These are phyloP conservation scores for Clonostachys sp. DNA, from an alignment of 2,329 filamentous ascomycete genomes.

Conservation along the genomic window DNA sequence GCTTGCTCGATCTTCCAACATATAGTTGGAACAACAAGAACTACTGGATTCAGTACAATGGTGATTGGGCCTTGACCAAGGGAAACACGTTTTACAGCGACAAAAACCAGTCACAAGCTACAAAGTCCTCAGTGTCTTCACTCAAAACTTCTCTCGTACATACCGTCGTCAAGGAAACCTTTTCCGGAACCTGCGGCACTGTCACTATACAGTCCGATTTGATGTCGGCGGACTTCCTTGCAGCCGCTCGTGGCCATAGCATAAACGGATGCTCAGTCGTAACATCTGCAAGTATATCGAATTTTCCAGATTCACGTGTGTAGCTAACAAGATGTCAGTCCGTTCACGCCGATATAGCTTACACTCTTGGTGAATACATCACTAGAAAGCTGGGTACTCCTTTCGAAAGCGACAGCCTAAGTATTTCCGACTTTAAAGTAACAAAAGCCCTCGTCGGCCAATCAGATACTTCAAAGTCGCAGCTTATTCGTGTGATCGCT, in stretches of 20 bases:
- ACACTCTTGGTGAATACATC: slow-evolving; percentile 55
- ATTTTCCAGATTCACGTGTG: too few species aligned
- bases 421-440: neutral
- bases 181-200: slow-evolving; percentile 50
- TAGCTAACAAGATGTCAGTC: slow-evolving; percentile 14
- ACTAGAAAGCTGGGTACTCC: slow-evolving; percentile 1
- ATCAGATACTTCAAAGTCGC: slow-evolving; percentile 8
- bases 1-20: slow-evolving; percentile 57
- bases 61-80: slow-evolving; percentile 68
- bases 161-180: slow-evolving; percentile 55
- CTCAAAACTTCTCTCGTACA: slow-evolving; percentile 41
- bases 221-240: neutral
- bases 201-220: slow-evolving; percentile 8
- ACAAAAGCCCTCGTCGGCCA: neutral
- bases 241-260: slow-evolving; percentile 50
- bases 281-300: neutral
- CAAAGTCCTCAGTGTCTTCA: neutral
- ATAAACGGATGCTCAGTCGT: slow-evolving; percentile 57
- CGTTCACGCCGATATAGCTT: slow-evolving; percentile 55
- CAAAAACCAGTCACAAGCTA: too few species aligned
- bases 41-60: slow-evolving; percentile 58
- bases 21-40: slow-evolving; percentile 70
- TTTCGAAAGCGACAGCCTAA: too few species aligned
- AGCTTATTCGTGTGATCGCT: slow-evolving; percentile 17
- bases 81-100: slow-evolving; percentile 46